Base-by-base conservation (phyloP, 345 rosid genomes). In the Gossypium ekmanianum region DNA sequence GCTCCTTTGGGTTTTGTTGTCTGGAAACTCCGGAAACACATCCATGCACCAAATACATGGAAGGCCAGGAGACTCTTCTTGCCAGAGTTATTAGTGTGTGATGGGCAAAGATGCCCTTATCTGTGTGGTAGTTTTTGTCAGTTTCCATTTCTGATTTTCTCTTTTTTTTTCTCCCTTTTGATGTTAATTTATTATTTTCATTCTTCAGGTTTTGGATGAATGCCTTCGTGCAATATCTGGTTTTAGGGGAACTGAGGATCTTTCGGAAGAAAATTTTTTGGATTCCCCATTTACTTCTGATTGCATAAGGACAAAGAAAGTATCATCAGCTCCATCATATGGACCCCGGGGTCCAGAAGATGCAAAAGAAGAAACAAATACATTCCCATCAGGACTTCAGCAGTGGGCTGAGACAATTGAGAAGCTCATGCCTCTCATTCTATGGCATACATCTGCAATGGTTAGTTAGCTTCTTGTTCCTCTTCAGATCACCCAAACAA, bases 201-300 rank as follows among this genome's bases (percentile, higher is more conserved):
- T 78, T 59, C 68, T 78, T 78, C 86, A 94, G 97, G 97, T 91
- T 70, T 84, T 92, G 84, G 98, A 94, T 85, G 95, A 87, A 76
- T 87, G 88, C 79, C 95, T 94, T 78, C 91, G 97, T 72, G 97
- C 94, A 62, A 78, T 89, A 81, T 91, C 90, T 90, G 98, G 97
- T 83, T 92, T 87, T 80, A 91, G 84, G 82, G 98, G 97, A 86
- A 94, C 91, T 24, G 98, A 91, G 84, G 95, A 90, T 81, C 90
- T 79, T 81, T 79, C 81, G 20, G 92, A 82, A 78, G 95, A 90
- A 77, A 88, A 86, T 74, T 76, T 87, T 43, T 79, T 82, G 75
- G 97, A 91, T 76, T 77, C 87, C 26, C 92, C 98, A 71, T 91
- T 94, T 84, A 80, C 90, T 71, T 88, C 97, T 79, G 97, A 94